A percentile compares a stretch with the other conserved stretches of the same genome.
Evolutionary conservation across 2,329 filamentous ascomycete genomes (phyloP).

Genomic region (Zasmidium angulare): DNA sequence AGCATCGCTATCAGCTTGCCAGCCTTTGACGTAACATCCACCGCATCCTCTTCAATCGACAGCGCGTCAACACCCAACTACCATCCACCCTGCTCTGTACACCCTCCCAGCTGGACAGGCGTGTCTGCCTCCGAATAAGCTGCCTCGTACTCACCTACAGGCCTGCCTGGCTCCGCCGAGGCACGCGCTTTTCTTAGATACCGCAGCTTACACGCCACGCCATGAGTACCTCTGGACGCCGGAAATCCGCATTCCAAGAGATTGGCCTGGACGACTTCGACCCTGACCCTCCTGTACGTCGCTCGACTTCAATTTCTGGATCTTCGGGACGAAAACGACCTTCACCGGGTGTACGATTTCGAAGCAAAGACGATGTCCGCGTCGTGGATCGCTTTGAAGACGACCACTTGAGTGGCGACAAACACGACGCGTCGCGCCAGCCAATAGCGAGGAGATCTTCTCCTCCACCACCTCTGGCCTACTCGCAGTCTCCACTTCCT

Average conservation of each 20-base stretch:
- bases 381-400: conserved; percentile 25
- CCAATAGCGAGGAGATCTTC: neutral
- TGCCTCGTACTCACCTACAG: neutral
- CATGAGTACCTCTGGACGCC: conserved; percentile 8
- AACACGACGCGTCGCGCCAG: conserved; percentile 7
- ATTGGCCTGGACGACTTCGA: conserved; percentile 6
- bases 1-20: neutral
- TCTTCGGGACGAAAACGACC: conserved; percentile 11
- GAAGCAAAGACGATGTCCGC: conserved; percentile 31
- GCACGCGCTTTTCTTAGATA: neutral
- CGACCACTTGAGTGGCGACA: conserved; percentile 16
- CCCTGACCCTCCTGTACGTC: neutral
- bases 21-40: neutral
- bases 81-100: no score
- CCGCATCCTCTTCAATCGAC: neutral
- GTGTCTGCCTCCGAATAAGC: neutral
- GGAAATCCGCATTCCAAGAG: conserved; percentile 9
- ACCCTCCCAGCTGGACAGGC: neutral
- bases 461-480: conserved; percentile 6
- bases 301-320: neutral
- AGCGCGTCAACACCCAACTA: neutral
- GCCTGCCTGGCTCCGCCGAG: neutral
- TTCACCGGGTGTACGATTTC: conserved; percentile 26
- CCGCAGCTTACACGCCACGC: neutral
- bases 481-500: conserved; percentile 21